Base-by-base conservation (phyloP, 176 grass and related monocot genomes). In the Carex myosuroides region DNA sequence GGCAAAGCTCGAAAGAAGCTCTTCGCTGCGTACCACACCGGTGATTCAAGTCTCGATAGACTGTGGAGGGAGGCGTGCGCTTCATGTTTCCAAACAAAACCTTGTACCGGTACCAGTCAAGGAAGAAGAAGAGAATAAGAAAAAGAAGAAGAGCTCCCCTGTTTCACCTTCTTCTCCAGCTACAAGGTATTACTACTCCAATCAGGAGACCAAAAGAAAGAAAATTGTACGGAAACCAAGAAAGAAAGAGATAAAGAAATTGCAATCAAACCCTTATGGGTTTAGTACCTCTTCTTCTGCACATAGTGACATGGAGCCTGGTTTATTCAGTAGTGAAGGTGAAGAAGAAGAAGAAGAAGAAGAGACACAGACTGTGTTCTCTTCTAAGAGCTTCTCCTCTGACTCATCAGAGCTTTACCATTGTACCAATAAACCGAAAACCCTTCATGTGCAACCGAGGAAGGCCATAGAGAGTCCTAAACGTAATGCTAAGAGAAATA, bases 341-440 rank as follows among this genome's bases (percentile, higher is more conserved):
- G 87, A 88, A 44, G 89, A 91, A 26, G 26, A 24, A 24, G 89
- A 91, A 26, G 26, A 24, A 24, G 22, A 26, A 72, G 89, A 77
- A 10, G 90, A 92, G 52, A 85, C 89, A 13, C 63, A 80, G 55
- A 94, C 94, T 26, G 87, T 93, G 37, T 94, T 94, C 84, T 97
- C 92, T 64, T 97, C 90, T 70, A 85, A 85, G 46, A 92, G 89
- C 89, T 86, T 97, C 81, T 97, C 94, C 13, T 91, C 92, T 42
- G 94, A 94, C 79, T 87, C 95, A 5, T 90, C 82, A 20, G 92
- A 94, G 73, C 88, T 94, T 61, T 91, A 94, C 79, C 82, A 64
- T 63, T 66, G 26, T 79, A 79, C 21, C 62, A 71, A n/a, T 24
- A 72, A 17, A 76, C 37, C 76, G 30, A 85, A 80, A 84, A 90